Evolutionary conservation across 495 filamentous ascomycete genomes (phyloP).

Genomic region (Hypoxylon fuscum): DNA sequence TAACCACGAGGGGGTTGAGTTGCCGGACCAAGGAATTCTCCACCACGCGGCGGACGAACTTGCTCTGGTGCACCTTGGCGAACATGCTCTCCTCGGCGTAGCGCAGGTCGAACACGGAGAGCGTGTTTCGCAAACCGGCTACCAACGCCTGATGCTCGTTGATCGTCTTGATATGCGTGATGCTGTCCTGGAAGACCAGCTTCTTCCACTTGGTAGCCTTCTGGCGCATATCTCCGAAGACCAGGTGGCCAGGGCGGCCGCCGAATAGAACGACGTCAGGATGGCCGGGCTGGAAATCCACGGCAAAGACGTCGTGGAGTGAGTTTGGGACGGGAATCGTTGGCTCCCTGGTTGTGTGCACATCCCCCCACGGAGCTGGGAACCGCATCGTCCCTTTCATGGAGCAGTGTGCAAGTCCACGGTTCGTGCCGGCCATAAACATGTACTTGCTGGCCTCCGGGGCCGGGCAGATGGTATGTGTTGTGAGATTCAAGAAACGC

Average conservation of each 20-base stretch:
- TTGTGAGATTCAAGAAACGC: no score
- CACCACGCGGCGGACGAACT: not conserved
- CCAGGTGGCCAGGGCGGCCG: constrained; percentile 47
- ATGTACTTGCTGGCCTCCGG: constrained; percentile 27
- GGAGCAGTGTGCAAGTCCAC: constrained; percentile 39
- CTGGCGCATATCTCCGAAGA: constrained; percentile 47
- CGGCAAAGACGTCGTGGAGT: constrained; percentile 31
- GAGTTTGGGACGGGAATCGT: not conserved
- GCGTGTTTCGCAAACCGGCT: constrained; percentile 45
- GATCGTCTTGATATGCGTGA: constrained; percentile 47
- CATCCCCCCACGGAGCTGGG: no score
- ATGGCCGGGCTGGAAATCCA: constrained; percentile 43
- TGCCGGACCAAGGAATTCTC: no score
- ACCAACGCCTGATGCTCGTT: constrained; percentile 48
- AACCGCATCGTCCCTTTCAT: no score
- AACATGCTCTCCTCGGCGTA: constrained; percentile 15
- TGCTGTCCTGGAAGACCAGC: constrained; percentile 22
- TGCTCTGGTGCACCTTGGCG: not conserved
- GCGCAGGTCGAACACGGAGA: constrained; percentile 54
- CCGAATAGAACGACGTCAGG: constrained; percentile 47
- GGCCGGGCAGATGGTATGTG: constrained; percentile 32
- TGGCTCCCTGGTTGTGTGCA: not conserved
- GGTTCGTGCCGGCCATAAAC: constrained; percentile 46
- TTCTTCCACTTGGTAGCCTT: constrained; percentile 21
- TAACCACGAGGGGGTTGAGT: constrained; percentile 46